Percentiles rank a stretch among this genome's conserved stretches.
Conservation (phyloP, 2,329 filamentous ascomycete species). For the Aureobasidium pullulans region DNA sequence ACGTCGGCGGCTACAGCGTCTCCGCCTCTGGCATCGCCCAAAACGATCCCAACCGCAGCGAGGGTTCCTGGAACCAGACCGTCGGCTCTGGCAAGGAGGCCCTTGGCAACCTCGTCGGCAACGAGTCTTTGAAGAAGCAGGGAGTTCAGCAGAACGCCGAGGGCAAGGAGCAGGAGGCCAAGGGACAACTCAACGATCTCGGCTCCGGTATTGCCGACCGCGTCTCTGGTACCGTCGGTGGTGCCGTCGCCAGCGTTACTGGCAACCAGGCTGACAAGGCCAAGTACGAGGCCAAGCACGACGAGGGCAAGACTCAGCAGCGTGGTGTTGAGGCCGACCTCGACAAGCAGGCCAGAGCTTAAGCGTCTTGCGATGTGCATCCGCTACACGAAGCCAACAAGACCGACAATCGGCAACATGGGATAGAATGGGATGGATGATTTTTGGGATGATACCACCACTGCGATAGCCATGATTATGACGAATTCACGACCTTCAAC, state of each 20-base stretch:
- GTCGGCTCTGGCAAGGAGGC: conserved; percentile 79
- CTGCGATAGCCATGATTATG: background rate
- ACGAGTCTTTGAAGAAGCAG: conserved; percentile 63
- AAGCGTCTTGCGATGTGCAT: background rate
- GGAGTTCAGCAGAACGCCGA: conserved; percentile 72
- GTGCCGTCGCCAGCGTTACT: conserved; percentile 62
- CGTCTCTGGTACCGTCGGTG: conserved; percentile 61
- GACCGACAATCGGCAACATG: background rate
- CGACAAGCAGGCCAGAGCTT: conserved; percentile 53
- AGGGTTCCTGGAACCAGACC: conserved; percentile 81
- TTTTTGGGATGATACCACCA: conserved; percentile 4
- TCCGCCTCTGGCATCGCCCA: conserved; percentile 63
- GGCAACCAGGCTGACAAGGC: conserved; percentile 61
- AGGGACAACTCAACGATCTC: conserved; percentile 71
- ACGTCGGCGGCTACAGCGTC: conserved; percentile 64
- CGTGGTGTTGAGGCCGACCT: conserved; percentile 76
- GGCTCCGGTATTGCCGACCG: conserved; percentile 51
- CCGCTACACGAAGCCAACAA: background rate
- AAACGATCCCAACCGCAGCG: conserved; percentile 64
- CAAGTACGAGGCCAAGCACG: conserved; percentile 63
- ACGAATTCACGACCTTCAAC: conserved; percentile 3
- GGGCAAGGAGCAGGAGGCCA: conserved; percentile 74
- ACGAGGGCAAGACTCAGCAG: conserved; percentile 76
- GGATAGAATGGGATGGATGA: background rate
- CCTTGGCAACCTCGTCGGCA: conserved; percentile 66